Conservation (phyloP, 495 filamentous ascomycete species). For the Penicillium paradoxum region DNA sequence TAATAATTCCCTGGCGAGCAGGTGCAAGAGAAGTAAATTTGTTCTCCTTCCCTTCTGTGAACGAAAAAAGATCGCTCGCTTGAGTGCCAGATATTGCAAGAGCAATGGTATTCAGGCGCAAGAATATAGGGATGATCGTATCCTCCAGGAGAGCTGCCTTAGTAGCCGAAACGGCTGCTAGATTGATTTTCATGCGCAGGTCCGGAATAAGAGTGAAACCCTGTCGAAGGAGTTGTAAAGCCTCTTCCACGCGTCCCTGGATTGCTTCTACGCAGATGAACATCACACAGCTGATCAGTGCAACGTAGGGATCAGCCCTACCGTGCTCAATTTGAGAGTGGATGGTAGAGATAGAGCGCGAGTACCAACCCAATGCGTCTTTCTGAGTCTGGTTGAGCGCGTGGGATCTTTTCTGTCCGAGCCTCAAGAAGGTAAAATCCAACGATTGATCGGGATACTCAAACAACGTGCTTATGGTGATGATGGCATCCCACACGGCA, state of each 20-base stretch:
- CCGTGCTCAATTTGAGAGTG: conserved; percentile 27
- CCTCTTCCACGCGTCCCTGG: conserved; percentile 37
- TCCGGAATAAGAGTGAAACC: conserved; percentile 20
- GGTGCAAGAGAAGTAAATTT: conserved; percentile 13
- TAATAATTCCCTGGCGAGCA: conserved; percentile 13
- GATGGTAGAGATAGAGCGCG: conserved; percentile 33
- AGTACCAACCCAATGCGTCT: conserved; percentile 31
- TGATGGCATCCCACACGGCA: conserved; percentile 51
- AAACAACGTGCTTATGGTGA: conserved; percentile 47
- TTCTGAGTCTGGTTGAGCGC: conserved; percentile 11
- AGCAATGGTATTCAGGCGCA: conserved; percentile 19
- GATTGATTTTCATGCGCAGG: conserved; percentile 11
- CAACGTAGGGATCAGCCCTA: conserved; percentile 26
- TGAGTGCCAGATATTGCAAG: conserved; percentile 19
- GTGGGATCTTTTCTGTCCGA: neutral
- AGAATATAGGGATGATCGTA: conserved; percentile 21
- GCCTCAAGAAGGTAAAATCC: conserved; percentile 16
- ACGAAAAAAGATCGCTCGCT: conserved; percentile 9
- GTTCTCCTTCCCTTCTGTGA: neutral
- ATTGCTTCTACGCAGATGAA: conserved; percentile 52
- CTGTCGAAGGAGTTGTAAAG: conserved; percentile 21
- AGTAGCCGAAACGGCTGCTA: conserved; percentile 4
- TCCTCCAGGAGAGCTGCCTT: conserved; percentile 19
- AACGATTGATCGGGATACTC: conserved; percentile 23
- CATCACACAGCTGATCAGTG: conserved; percentile 48